Conservation (phyloP, 257 asterid species). For the Ilex asprella region DNA sequence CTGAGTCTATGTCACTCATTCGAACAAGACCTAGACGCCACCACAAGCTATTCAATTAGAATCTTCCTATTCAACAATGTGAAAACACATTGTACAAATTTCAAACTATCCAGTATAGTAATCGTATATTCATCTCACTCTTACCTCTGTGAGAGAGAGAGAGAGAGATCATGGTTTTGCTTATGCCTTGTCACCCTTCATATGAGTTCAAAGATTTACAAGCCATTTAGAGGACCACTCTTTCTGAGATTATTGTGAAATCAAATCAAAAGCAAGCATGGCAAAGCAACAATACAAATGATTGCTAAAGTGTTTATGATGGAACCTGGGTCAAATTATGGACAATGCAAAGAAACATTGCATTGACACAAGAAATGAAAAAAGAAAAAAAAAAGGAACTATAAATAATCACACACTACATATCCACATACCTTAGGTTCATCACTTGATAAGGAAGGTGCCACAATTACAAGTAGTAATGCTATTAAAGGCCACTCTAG, state of each 20-base stretch:
- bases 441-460: constrained; percentile 71
- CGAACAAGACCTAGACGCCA: too few species aligned
- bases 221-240: not conserved
- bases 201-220: constrained; percentile 14
- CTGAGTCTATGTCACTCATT: too few species aligned
- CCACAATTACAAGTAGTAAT: constrained; percentile 58
- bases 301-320: constrained; percentile 69
- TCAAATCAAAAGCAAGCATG: constrained; percentile 73
- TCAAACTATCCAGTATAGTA: too few species aligned
- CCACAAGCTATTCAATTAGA: too few species aligned
- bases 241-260: not conserved
- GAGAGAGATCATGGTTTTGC: too few species aligned
- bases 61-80: too few species aligned
- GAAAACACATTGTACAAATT: too few species aligned
- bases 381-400: too few species aligned
- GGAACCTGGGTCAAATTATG: constrained; percentile 67
- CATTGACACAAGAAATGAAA: constrained; percentile 16
- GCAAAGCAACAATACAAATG: constrained; percentile 50
- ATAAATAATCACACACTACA: not conserved
- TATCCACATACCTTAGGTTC: constrained; percentile 60
- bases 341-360: constrained; percentile 17
- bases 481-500: too few species aligned
- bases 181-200: not conserved
- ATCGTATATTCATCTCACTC: too few species aligned
- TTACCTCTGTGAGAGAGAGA: too few species aligned